Evolutionary conservation across 2,329 filamentous ascomycete genomes (phyloP).

Genomic region (Exophiala oligosperma): DNA sequence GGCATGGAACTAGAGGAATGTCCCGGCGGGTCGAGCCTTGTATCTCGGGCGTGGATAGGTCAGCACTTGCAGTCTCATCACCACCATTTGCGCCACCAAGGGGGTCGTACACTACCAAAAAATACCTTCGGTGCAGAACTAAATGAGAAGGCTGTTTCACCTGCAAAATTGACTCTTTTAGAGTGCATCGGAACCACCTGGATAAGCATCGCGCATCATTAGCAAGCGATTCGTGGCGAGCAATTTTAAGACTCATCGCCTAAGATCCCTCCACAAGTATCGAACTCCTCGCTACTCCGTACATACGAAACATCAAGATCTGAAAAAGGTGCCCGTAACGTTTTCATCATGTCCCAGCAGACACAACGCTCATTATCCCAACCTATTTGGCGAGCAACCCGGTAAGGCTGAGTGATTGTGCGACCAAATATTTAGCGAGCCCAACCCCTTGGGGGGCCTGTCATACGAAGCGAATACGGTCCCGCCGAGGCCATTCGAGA

Average conservation of each 20-base stretch:
- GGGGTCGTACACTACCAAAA: background rate
- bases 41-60: background rate
- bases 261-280: too few species aligned
- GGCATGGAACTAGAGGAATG: background rate
- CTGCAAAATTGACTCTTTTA: background rate
- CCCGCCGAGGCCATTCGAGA: background rate
- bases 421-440: background rate
- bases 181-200: too few species aligned
- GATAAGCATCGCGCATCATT: too few species aligned
- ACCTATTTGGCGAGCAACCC: too few species aligned
- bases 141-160: background rate
- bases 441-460: background rate
- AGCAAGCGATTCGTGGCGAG: too few species aligned
- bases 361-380: too few species aligned
- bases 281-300: too few species aligned
- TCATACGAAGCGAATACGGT: background rate
- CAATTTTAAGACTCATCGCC: too few species aligned
- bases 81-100: background rate
- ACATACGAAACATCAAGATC: too few species aligned
- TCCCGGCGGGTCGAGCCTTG: background rate
- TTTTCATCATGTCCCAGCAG: too few species aligned
- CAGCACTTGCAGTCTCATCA: background rate
- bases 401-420: constrained; percentile 1
- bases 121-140: background rate
- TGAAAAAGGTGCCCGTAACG: too few species aligned